Percentiles rank a stretch among this genome's conserved stretches.
Evolutionary conservation across 176 grass and related monocot genomes (phyloP).

Genomic region (Oryza rufipogon): DNA sequence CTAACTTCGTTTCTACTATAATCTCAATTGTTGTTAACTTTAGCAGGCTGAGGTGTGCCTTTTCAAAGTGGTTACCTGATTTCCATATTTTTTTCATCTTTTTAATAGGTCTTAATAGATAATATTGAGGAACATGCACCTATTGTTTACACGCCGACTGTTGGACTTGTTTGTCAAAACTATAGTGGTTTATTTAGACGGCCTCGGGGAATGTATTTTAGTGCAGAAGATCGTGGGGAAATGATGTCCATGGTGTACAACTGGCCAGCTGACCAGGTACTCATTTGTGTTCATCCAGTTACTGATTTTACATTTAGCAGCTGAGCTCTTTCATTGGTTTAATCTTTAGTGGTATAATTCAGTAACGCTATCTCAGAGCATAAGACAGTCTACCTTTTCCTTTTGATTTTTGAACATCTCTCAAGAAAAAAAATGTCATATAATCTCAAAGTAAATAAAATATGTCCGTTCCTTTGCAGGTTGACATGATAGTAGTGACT

Average conservation of each 20-base stretch:
- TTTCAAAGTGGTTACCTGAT: conserved; percentile 39
- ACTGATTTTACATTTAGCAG: conserved; percentile 3
- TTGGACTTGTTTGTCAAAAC: conserved; percentile 97
- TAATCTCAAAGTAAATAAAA: conserved; percentile 32
- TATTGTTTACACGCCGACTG: conserved; percentile 93
- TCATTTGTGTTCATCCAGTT: conserved; percentile 29
- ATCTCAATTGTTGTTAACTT: background rate
- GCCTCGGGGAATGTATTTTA: conserved; percentile 97
- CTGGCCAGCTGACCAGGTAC: conserved; percentile 96
- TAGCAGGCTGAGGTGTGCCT: background rate
- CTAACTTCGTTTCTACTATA: conserved; percentile 24
- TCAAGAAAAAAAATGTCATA: background rate
- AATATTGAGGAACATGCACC: conserved; percentile 96
- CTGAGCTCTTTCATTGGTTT: conserved; percentile 27
- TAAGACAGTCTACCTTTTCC: conserved; percentile 8
- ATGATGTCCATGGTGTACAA: conserved; percentile 99
- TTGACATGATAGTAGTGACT: conserved; percentile 99
- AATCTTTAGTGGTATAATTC: conserved; percentile 3
- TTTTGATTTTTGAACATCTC: conserved; percentile 9
- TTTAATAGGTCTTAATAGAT: conserved; percentile 78
- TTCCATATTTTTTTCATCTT: conserved; percentile 16
- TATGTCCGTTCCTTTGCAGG: conserved; percentile 46
- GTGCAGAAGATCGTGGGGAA: conserved; percentile 81
- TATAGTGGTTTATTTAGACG: conserved; percentile 94
- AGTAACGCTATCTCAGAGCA: background rate